Conservation (phyloP, 495 filamentous ascomycete species). For the Daldinia concentrica region DNA sequence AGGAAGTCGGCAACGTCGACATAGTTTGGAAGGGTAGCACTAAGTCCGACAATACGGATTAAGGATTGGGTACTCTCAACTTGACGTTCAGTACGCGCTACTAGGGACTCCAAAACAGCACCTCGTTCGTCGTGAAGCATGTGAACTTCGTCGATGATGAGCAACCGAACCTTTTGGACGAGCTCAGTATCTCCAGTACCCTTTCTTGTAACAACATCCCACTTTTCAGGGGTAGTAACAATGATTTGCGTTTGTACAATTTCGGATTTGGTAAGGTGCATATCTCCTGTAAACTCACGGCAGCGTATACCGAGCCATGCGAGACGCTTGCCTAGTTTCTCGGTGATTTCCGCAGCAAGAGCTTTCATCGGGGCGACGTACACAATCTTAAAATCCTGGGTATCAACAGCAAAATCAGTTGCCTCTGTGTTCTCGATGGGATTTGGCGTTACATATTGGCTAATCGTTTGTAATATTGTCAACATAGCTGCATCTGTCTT, state of each 20-base stretch:
- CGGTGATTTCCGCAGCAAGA: constrained; percentile 92
- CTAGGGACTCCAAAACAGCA: constrained; percentile 92
- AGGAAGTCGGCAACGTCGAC: constrained; percentile 96
- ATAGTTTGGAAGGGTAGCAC: constrained; percentile 95
- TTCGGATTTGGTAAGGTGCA: constrained; percentile 97
- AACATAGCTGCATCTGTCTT: constrained; percentile 99
- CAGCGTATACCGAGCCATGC: constrained; percentile 90
- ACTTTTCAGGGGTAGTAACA: constrained; percentile 98
- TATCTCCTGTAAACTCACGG: constrained; percentile 94
- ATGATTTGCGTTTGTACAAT: constrained; percentile 97
- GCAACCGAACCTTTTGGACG: constrained; percentile 92
- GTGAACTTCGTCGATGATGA: constrained; percentile 99
- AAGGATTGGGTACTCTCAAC: constrained; percentile 98
- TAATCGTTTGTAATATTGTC: constrained; percentile 86
- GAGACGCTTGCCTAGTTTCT: constrained; percentile 92
- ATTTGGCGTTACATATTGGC: constrained; percentile 82
- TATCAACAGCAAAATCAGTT: constrained; percentile 77
- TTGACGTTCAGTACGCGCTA: constrained; percentile 92
- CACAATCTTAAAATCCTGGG: constrained; percentile 95
- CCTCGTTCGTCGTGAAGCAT: constrained; percentile 99
- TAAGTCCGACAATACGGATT: constrained; percentile 94
- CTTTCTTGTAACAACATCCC: constrained; percentile 97
- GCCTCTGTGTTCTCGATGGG: constrained; percentile 77
- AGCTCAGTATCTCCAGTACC: constrained; percentile 97
- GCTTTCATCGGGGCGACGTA: constrained; percentile 99